Conservation (phyloP, 129 eudicot species). For the Artemisia argyi region DNA sequence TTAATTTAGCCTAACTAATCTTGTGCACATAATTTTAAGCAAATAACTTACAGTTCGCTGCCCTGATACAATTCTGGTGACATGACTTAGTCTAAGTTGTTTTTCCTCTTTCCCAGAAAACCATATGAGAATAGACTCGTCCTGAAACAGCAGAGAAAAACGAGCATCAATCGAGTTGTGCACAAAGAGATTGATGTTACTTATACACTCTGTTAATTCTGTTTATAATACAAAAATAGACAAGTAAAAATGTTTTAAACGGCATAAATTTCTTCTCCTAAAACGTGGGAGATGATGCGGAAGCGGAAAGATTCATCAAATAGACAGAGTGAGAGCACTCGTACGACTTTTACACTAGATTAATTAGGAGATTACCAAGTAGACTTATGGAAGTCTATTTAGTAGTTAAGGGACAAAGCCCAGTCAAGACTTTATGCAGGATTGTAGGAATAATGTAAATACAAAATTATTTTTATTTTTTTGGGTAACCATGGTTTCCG, state of each 20-base stretch:
- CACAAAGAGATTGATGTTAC: slow-evolving; percentile 6
- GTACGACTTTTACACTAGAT: too few species aligned
- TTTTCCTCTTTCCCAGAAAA: slow-evolving; percentile 89
- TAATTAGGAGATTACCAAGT: too few species aligned
- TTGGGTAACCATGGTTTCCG: too few species aligned
- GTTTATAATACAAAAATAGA: background rate
- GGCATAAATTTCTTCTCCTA: too few species aligned
- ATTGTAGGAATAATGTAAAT: background rate
- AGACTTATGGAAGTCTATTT: too few species aligned
- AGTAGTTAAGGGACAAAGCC: too few species aligned
- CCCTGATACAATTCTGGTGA: slow-evolving; percentile 89
- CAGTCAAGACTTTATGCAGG: too few species aligned
- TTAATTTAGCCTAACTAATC: slow-evolving; percentile 3
- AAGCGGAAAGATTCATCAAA: too few species aligned
- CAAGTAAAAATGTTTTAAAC: too few species aligned
- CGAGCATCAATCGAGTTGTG: background rate
- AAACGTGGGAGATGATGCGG: too few species aligned
- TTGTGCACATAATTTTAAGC: slow-evolving; percentile 1
- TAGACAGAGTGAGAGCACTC: too few species aligned
- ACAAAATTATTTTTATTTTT: too few species aligned
- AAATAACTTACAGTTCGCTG: slow-evolving; percentile 83
- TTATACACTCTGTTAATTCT: slow-evolving; percentile 2
- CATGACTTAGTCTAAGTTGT: slow-evolving; percentile 67
- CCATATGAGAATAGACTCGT: slow-evolving; percentile 87
- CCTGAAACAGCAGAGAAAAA: slow-evolving; percentile 54